These are phyloP conservation scores for Coemansia sp. DNA, from an alignment of 192 early-diverging fungal genomes.

Conservation along the genomic window DNA sequence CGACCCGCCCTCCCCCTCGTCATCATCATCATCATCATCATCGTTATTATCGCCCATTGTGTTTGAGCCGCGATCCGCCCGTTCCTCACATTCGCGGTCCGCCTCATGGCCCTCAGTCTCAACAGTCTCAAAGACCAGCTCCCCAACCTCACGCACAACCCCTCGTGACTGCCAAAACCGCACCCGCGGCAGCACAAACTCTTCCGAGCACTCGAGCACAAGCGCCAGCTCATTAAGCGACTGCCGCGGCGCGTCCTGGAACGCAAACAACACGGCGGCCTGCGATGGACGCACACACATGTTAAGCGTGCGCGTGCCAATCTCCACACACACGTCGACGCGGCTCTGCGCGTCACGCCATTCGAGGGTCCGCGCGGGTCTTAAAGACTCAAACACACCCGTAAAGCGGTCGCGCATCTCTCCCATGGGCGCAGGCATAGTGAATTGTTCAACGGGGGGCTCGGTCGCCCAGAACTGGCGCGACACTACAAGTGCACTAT, in stretches of 20 bases:
- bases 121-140: constrained; percentile 13
- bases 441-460: constrained; percentile 4
- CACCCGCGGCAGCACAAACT: constrained; percentile 14
- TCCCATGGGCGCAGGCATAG: constrained; percentile 46
- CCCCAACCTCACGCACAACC: constrained; percentile 26
- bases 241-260: constrained; percentile 6
- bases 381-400: constrained; percentile 48
- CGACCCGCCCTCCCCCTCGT: background rate
- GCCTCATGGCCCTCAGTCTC: constrained; percentile 8
- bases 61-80: no score
- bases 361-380: constrained; percentile 60
- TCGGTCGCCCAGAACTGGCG: constrained; percentile 59
- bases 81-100: no score
- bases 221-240: constrained; percentile 13
- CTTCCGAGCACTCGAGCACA: constrained; percentile 21
- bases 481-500: constrained; percentile 54
- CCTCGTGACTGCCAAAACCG: constrained; percentile 45
- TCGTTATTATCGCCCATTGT: background rate
- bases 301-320: constrained; percentile 52
- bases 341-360: constrained; percentile 55
- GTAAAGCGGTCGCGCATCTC: constrained; percentile 48
- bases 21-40: background rate
- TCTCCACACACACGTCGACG: constrained; percentile 57
- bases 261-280: constrained; percentile 54
- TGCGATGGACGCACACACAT: constrained; percentile 55